Percentiles rank a stretch among this genome's conserved stretches.
Evolutionary conservation across 345 rosid species (phyloP).

Genomic region (Limnanthes douglasii): DNA sequence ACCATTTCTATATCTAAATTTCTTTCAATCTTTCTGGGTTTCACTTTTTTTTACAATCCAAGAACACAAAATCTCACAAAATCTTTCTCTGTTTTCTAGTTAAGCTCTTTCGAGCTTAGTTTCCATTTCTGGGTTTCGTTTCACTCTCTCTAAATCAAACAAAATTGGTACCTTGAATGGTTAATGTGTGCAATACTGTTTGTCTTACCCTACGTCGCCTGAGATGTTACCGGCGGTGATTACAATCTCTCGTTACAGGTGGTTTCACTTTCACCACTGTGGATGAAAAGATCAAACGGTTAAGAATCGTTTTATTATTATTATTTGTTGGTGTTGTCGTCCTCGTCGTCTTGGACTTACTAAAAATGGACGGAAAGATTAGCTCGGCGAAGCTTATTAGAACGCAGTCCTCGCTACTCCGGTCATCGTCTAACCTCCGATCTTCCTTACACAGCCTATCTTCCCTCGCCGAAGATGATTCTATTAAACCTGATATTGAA

Average conservation of each 20-base stretch:
- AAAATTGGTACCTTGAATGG: not conserved
- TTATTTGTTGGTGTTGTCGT: not conserved
- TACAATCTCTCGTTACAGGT: constrained; percentile 41
- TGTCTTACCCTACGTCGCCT: constrained; percentile 16
- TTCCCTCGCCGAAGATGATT: constrained; percentile 44
- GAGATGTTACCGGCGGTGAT: constrained; percentile 33
- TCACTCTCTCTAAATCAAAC: not conserved
- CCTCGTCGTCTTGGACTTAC: not conserved
- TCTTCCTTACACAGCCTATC: constrained; percentile 76
- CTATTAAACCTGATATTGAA: constrained; percentile 14
- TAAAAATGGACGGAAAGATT: constrained; percentile 32
- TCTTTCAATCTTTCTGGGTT: too few species aligned
- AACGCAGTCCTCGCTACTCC: constrained; percentile 72
- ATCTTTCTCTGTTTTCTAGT: too few species aligned
- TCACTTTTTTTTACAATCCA: too few species aligned
- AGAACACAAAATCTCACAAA: too few species aligned
- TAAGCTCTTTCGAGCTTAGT: too few species aligned
- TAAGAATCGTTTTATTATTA: not conserved
- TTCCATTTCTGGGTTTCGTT: not conserved
- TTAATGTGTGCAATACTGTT: constrained; percentile 30
- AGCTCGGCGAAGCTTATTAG: constrained; percentile 58
- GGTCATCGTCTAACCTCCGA: constrained; percentile 71
- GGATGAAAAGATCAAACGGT: too few species aligned
- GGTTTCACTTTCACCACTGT: constrained; percentile 10
- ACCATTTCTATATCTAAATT: too few species aligned